Base-by-base conservation (phyloP, 441 rosid species). In the Populus hybrid region DNA sequence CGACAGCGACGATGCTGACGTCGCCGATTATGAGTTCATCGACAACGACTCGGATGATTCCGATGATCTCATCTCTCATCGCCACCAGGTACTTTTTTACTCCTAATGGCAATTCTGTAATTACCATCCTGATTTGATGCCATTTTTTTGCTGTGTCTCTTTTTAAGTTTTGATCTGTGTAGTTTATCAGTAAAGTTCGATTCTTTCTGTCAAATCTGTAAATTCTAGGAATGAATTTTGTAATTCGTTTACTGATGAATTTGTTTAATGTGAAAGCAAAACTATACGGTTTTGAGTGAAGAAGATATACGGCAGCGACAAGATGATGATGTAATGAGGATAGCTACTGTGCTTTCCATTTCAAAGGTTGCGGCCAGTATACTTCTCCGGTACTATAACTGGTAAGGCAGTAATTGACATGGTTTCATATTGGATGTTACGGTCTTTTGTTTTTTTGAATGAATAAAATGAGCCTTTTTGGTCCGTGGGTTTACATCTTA, bases 21-120 rank as follows among this genome's bases (percentile, higher is more conserved):
- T 83, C 35, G 91, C 85, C 73, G 97, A 89, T 76, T 93, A 86
- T 76, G 92, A 85, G 85, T 93, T 93, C 85, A 87, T 91, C 69
- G 97, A 91, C 46, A 82, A 91, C 74, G 96, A 85, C 76, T 87
- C 93, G 66, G 97, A 91, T 79, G 98, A 91, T 84, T 88, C 92
- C 75, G 91, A 89, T 70, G 93, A 88, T 74, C 84, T 86, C 82
- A 64, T 85, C 80, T 88, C 87, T 65, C 90, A 87, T 77, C 94
- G 96, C 69, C 88, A 87, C 82, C 95, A 89, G 93, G 98, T 90
- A 12, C 64, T 20, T 46, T 36, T n/a, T 32, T 42, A 35, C 71
- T 35, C 6, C 57, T 53, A 7, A 35, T 10, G 32, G 4, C 18
- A 3, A 10, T n/a, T 2, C 23, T 74, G 57, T 21, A 36, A 70